Conservation (phyloP, 2,329 filamentous ascomycete genomes). For the Periglandula ipomoeae region DNA sequence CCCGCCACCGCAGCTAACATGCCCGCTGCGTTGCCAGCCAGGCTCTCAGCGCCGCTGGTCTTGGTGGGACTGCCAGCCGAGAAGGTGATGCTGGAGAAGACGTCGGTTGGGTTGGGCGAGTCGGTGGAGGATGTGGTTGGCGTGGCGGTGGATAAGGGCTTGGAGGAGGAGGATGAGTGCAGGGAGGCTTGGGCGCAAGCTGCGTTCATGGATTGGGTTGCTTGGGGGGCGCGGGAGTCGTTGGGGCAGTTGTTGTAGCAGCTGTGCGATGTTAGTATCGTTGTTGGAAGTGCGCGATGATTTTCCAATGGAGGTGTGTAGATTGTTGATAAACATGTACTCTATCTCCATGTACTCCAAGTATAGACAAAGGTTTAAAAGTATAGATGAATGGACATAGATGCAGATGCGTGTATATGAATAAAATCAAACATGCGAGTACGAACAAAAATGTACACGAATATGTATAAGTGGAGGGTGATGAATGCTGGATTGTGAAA, state of each 20-base stretch:
- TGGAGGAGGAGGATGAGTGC: constrained; percentile 26
- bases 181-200: constrained; percentile 38
- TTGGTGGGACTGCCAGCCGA: constrained; percentile 13
- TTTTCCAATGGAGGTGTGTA: background rate
- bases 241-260: constrained; percentile 51
- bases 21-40: constrained; percentile 23
- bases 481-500: too few relatives aligned
- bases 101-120: constrained; percentile 11
- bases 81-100: constrained; percentile 12
- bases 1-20: constrained; percentile 28
- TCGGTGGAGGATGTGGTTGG: constrained; percentile 11
- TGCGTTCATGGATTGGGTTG: constrained; percentile 29
- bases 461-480: too few relatives aligned
- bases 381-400: too few relatives aligned
- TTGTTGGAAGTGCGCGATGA: background rate
- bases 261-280: constrained; percentile 18
- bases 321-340: too few relatives aligned
- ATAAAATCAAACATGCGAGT: too few relatives aligned
- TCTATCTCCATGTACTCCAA: too few relatives aligned
- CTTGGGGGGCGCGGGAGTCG: constrained; percentile 28
- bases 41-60: constrained; percentile 16
- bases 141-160: constrained; percentile 16
- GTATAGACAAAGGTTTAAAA: too few relatives aligned
- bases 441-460: too few relatives aligned
- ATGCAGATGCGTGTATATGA: too few relatives aligned